These are phyloP conservation scores for Venturia oleaginea DNA, from an alignment of 2,329 filamentous ascomycete species.

Conservation along the genomic window DNA sequence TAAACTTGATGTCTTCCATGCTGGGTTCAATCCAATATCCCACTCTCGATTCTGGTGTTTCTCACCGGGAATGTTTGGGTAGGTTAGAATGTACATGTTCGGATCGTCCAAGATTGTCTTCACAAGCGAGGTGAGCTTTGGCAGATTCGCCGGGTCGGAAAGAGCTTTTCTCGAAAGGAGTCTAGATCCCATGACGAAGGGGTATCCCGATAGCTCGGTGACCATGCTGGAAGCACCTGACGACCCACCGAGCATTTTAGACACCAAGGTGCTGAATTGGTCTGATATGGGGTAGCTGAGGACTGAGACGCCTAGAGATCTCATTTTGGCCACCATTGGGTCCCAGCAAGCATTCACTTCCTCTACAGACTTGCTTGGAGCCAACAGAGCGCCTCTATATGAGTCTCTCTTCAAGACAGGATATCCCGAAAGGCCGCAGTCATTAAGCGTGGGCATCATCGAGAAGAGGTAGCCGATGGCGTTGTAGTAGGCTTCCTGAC, in stretches of 20 bases:
- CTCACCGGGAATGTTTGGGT: conserved; percentile 10
- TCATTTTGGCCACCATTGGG: conserved; percentile 3
- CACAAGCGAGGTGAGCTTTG: neutral
- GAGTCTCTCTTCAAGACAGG: neutral
- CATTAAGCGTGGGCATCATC: conserved; percentile 8
- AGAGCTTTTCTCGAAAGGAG: conserved; percentile 6
- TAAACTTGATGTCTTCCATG: conserved; percentile 3
- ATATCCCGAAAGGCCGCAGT: conserved; percentile 13
- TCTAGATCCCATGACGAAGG: conserved; percentile 7
- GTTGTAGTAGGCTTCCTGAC: conserved; percentile 8
- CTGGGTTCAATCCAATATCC: conserved; percentile 11
- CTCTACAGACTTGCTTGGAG: conserved; percentile 7
- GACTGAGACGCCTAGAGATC: neutral
- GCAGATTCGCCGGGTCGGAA: neutral
- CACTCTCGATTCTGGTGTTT: neutral
- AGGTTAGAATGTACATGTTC: neutral
- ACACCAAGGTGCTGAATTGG: neutral
- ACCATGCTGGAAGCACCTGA: neutral
- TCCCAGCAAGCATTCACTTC: conserved; percentile 7
- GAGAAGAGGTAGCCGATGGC: conserved; percentile 14
- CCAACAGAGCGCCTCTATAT: neutral
- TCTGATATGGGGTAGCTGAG: neutral
- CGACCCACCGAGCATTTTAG: neutral
- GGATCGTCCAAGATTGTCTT: neutral
- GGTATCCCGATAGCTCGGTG: neutral